Evolutionary conservation across 352 stramenopile species (phyloP).

Genomic region (Pythium monospermum): DNA sequence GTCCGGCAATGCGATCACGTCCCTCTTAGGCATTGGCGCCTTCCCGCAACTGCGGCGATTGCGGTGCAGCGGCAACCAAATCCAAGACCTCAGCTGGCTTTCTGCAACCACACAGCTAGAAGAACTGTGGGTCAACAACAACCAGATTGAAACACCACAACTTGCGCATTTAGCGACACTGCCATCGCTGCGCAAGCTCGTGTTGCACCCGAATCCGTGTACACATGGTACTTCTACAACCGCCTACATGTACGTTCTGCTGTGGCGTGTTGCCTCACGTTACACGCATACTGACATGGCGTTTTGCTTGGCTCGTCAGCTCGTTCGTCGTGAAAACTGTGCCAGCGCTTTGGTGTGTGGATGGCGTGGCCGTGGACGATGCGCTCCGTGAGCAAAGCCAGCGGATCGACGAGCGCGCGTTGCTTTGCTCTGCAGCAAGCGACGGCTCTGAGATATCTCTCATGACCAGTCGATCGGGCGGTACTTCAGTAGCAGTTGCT

Average conservation of each 20-base stretch:
- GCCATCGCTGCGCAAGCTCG: slow-evolving; percentile 35
- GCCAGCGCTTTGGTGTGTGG: slow-evolving; percentile 48
- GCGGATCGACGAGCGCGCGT: slow-evolving; percentile 28
- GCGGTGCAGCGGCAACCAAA: slow-evolving; percentile 53
- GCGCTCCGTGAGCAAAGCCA: slow-evolving; percentile 38
- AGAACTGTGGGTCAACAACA: slow-evolving; percentile 63
- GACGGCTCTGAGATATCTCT: slow-evolving; percentile 33
- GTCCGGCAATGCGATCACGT: slow-evolving; percentile 49
- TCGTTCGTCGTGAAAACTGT: slow-evolving; percentile 31
- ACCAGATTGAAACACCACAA: slow-evolving; percentile 43
- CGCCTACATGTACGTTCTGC: too few species aligned
- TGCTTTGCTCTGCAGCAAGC: slow-evolving; percentile 29
- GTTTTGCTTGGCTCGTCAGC: background rate
- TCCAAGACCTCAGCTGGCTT: slow-evolving; percentile 46
- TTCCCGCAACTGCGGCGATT: slow-evolving; percentile 40
- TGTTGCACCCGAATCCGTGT: slow-evolving; percentile 70
- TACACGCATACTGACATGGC: background rate
- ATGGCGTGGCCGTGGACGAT: slow-evolving; percentile 38
- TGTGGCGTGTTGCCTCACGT: too few species aligned
- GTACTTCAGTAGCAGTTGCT: background rate
- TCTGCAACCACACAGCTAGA: slow-evolving; percentile 22
- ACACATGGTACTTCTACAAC: slow-evolving; percentile 23
- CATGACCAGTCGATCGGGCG: slow-evolving; percentile 24
- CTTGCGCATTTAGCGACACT: slow-evolving; percentile 44
- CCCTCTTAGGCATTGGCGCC: slow-evolving; percentile 32